These are phyloP conservation scores for Ustilago trichophora DNA, from an alignment of 1,284 basidiomycete genomes.

Conservation along the genomic window DNA sequence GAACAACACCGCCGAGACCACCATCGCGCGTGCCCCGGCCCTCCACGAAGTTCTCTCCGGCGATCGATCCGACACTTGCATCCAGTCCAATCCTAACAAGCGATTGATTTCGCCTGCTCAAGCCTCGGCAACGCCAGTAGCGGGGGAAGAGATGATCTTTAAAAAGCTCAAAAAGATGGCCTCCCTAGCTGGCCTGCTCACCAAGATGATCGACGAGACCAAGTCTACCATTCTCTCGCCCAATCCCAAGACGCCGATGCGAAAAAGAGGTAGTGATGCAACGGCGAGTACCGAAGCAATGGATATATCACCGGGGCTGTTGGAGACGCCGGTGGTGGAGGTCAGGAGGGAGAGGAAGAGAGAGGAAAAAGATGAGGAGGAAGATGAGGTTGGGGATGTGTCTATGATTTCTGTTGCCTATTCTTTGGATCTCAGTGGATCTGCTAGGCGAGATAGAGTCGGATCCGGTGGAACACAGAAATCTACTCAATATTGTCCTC, in stretches of 20 bases:
- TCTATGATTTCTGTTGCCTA: constrained; percentile 33
- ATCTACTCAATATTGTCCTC: too few species aligned
- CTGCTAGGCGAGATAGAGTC: constrained; percentile 1
- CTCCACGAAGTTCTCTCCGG: constrained; percentile 14
- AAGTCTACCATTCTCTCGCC: constrained; percentile 19
- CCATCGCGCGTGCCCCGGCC: background rate
- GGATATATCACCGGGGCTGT: constrained; percentile 26
- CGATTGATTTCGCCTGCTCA: background rate
- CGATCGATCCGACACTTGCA: background rate
- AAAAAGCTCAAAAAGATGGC: constrained; percentile 38
- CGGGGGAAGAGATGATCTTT: constrained; percentile 15
- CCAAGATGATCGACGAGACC: constrained; percentile 45
- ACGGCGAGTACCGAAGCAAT: constrained; percentile 6
- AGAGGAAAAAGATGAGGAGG: background rate
- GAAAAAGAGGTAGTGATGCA: background rate
- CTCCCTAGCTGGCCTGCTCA: constrained; percentile 27
- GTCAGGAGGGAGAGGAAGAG: background rate
- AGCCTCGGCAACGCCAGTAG: background rate
- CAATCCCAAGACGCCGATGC: constrained; percentile 9
- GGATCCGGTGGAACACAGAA: too few species aligned
- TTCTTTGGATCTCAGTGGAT: constrained; percentile 26
- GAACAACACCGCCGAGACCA: background rate
- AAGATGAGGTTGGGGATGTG: constrained; percentile 1
- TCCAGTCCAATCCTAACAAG: background rate
- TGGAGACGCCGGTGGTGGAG: constrained; percentile 8